Evolutionary conservation across 2,329 filamentous ascomycete species (phyloP).

Genomic region (Colletotrichum sojae): DNA sequence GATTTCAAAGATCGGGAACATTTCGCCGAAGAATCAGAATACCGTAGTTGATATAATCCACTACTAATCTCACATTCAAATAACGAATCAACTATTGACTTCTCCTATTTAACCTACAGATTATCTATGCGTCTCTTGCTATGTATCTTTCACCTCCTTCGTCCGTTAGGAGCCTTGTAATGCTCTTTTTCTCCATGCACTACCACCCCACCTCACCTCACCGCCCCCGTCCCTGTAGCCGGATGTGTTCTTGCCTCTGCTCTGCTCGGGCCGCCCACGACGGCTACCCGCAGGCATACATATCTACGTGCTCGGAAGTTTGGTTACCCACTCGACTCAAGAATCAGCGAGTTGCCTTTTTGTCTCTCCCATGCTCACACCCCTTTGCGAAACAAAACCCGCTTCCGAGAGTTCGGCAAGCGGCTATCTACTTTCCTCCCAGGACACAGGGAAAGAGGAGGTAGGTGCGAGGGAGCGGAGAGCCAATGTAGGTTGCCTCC

Average conservation of each 20-base stretch:
- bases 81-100: too few relatives aligned
- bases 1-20: too few relatives aligned
- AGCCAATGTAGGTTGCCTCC: not conserved
- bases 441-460: not conserved
- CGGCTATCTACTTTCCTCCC: not conserved
- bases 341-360: not conserved
- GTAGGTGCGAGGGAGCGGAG: not conserved
- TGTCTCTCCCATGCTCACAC: not conserved
- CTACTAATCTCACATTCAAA: too few relatives aligned
- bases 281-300: not conserved
- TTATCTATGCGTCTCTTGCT: too few relatives aligned
- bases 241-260: not conserved
- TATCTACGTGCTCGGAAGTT: not conserved
- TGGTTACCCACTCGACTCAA: not conserved
- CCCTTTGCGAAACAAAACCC: not conserved
- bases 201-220: too few relatives aligned
- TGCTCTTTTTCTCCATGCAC: too few relatives aligned
- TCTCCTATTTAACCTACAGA: too few relatives aligned
- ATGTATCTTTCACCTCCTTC: too few relatives aligned
- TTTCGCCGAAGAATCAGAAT: too few relatives aligned
- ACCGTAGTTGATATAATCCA: too few relatives aligned
- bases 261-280: not conserved
- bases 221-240: too few relatives aligned
- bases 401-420: slow-evolving; percentile 1
- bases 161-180: too few relatives aligned